Base-by-base conservation (phyloP, 2,329 filamentous ascomycete species). In the Aspergillus quadricinctus region DNA sequence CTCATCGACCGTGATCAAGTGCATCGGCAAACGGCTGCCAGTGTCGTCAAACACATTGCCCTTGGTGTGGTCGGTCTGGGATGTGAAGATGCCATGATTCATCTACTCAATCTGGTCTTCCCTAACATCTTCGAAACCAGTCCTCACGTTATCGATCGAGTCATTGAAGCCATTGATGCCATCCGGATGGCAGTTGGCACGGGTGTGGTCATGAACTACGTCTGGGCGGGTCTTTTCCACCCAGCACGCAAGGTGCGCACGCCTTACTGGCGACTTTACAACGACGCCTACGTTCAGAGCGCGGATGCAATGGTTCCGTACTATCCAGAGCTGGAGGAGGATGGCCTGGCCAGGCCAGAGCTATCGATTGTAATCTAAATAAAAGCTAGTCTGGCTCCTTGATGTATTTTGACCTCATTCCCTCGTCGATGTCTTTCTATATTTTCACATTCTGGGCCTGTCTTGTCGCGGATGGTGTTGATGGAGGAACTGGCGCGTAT, bases 1-100 rank as follows among this genome's bases (percentile, higher is more conserved):
- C 86, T 99, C 59, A 97, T 97, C 75, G 94, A 99, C 74, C 88
- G 94, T 59, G 94, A 99, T 73, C 94, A 99, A 77, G 94, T 99
- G 1, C 94, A 99, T 77, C 87, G 94, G 28, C 94, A 99, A 75
- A 99, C 94, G 1, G 94, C 94, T 1, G 94, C 94, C 27, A 92
- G 88, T 1, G 94, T 97, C 1, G 94, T 99, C 74, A 99, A 99
- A 80, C 94, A 99, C 72, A 91, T 99, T 58, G 94, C 94, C 1
- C 84, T 99, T 0, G 95, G 95, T 53, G 94, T 97, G n/a, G 93
- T 97, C 51, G 94, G 94, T 35, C 83, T 99, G 3, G 95, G 95
- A 25, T 97, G 93, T 73, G 94, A 99, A 77, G 94, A 99, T 71
- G 94, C 94, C 49, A 97, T 99, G 93, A 83, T 99, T 49, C 94